Evolutionary conservation across 75 land plant genomes (phyloP).

Genomic region (Sequoia sempervirens): DNA sequence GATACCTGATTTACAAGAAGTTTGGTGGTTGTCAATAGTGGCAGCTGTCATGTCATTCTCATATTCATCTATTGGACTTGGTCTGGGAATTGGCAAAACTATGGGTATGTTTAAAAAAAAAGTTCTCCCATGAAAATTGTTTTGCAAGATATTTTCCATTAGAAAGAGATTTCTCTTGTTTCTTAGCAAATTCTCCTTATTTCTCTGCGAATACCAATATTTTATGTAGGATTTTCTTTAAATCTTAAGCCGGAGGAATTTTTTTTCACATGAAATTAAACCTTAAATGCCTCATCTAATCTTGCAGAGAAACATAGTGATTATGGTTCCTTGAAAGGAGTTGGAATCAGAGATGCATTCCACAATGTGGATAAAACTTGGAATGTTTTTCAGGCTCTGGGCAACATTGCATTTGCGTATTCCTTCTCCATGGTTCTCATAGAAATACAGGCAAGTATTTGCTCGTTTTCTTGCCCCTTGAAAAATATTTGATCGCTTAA

Average conservation of each 20-base stretch:
- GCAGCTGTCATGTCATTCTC: slow-evolving; percentile 81
- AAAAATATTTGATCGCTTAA: not conserved
- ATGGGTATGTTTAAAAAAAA: slow-evolving; percentile 16
- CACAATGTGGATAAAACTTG: slow-evolving; percentile 12
- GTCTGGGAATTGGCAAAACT: slow-evolving; percentile 55
- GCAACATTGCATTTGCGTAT: slow-evolving; percentile 52
- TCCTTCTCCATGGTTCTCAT: slow-evolving; percentile 41
- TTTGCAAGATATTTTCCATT: not conserved
- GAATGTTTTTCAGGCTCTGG: slow-evolving; percentile 40
- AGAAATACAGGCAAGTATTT: slow-evolving; percentile 46
- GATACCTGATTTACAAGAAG: slow-evolving; percentile 61
- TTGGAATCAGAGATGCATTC: not conserved
- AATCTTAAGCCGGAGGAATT: not conserved
- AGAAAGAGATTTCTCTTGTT: not conserved
- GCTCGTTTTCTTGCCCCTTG: not conserved
- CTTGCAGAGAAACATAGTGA: slow-evolving; percentile 5
- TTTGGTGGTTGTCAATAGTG: slow-evolving; percentile 66
- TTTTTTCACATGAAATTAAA: not conserved
- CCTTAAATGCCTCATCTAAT: not conserved
- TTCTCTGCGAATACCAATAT: not conserved
- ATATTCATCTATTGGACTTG: slow-evolving; percentile 64
- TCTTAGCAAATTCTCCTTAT: not conserved
- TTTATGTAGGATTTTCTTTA: not conserved
- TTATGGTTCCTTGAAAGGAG: not conserved
- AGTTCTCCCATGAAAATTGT: not conserved